Evolutionary conservation across 2,329 filamentous ascomycete genomes (phyloP), one percentile per base, ranked within the genome.

Genomic region (Hortaea werneckii): DNA sequence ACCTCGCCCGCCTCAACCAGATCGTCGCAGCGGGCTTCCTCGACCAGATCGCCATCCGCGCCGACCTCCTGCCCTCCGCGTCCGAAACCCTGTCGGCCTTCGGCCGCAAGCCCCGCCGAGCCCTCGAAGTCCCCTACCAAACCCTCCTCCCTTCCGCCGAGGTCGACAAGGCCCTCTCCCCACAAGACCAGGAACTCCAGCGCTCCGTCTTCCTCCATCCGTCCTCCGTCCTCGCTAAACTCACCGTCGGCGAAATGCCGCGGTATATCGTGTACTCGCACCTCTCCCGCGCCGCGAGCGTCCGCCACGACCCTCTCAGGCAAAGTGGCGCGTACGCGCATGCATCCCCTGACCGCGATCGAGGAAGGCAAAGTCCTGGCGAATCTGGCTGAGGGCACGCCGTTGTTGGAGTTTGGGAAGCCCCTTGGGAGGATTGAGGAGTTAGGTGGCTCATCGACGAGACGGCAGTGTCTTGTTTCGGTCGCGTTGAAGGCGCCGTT

Each of bases 21-120:
- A 94, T 96, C 68, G 81, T 87, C 20, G 87, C 90, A 0, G 84
- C 87, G 0, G 92, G 90, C 1, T 96, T 95, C 68, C 80, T 96
- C 58, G 92, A 98, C 65, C 85, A 95, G 55, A 78, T 98, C 37
- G 92, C 92, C 40, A 88, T 96, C 55, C 85, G 92, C 49, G 87
- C 86, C 4, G 90, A 98, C 64, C 72, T 87, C n/a, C 76, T 87
- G 7, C 51, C 39, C 2, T 35, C 32, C 8, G 8, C 32, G 3
- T 46, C 50, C 0, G 76, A 75, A 9, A 85, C 86, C 0, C 81
- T 82, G 1, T 80, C 83, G 50, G 44, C 47, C 1, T 51, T 52
- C 44, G 67, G 73, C 40, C 75, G 83, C 12, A 87, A 85, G 50
- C 86, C 89, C 0, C 80, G 79, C 42, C 79, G 88, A n/a, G 85